Evolutionary conservation across 108 stramenopile genomes (phyloP), one percentile per base, ranked within the genome.

Genomic region (Skeletonema tropicum): DNA sequence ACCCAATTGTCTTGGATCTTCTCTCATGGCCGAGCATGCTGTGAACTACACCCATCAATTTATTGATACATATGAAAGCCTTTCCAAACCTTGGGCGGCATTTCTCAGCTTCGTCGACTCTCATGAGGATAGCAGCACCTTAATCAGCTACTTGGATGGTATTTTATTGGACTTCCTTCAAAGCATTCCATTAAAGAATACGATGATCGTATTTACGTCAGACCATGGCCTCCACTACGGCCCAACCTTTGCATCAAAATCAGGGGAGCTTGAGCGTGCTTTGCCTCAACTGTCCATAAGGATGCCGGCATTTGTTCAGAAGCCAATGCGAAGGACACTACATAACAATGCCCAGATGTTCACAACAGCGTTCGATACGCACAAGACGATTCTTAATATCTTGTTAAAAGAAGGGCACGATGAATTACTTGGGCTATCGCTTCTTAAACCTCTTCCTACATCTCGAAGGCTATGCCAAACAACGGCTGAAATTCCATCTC

Each of bases 191-290:
- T n/a, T 59, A 7, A 49, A 83, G 7, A 70, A 83, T 64, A 83
- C 87, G 36, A 41, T 83, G 25, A 35, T 88, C 36, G 17, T 85
- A 4, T 30, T 88, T 26, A 38, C 66, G 12, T 88, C 87, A 2
- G 87, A 88, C 71, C 87, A 88, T 42, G 87, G 87, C 12, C 78
- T 88, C 38, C 87, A 88, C 48, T 88, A 88, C 36, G 87, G 87
- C 2, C 74, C 82, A 17, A 74, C 68, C 46, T 79, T 85, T 46
- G 66, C 68, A 38, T 76, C 74, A 2, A 48, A 35, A 33, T 17
- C 70, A 21, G 87, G 82, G n/a, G 38, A 61, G 21, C 60, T 45
- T 36, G 85, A 88, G 68, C 68, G 81, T 23, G 79, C 77, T 5
- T 23, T 75, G 30, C 87, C 87, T 11, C 48, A 85, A 0, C 60